Evolutionary conservation across 257 asterid genomes (phyloP), one percentile per base, ranked within the genome.

Genomic region (Avicennia marina): DNA sequence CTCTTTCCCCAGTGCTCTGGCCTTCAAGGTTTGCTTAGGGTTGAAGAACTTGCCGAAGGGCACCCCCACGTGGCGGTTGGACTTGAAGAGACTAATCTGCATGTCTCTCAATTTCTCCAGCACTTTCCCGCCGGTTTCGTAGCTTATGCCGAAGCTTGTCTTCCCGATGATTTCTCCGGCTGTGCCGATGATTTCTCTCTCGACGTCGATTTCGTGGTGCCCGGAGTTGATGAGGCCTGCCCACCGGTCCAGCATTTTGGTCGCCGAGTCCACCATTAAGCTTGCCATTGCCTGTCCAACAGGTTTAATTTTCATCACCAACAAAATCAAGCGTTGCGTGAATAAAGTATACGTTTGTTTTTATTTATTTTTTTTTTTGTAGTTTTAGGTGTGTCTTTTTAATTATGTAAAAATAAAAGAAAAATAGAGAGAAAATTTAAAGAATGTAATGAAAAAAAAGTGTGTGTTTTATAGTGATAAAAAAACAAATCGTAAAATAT

Each of bases 161-260:
- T 68, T 85, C 0, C 95, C 95, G 0, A 91, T 91, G 24, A 91
- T 91, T 58, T 91, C 97, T 1, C 93, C 98, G 0, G 98, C 88
- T 0, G 89, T 83, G 40, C 53, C 11, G 3, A 82, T 77, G 38
- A 91, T 80, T 39, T 91, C 98, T 8, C 61, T 58, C 75, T 88
- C 96, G 1, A 75, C 87, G 53, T 91, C 87, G 43, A 91, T 77
- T 65, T 83, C 94, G 6, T 68, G 65, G 0, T 63, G 67, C 4
- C 90, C 90, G 1, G 89, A 76, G 53, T n/a, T 47, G 19, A 81
- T 58, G 4, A 46, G 69, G 31, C 26, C 12, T 4, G 72, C 45
- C 98, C 98, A 91, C 27, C 89, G 67, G 36, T 83, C 78, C 41
- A 91, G 18, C 94, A 85, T 91, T 39, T 62, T 68, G 0, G 60